Evolutionary conservation across 1,139 yeast genomes (phyloP), one percentile per base, ranked within the genome.

Genomic region (Yamadazyma jaroonii): DNA sequence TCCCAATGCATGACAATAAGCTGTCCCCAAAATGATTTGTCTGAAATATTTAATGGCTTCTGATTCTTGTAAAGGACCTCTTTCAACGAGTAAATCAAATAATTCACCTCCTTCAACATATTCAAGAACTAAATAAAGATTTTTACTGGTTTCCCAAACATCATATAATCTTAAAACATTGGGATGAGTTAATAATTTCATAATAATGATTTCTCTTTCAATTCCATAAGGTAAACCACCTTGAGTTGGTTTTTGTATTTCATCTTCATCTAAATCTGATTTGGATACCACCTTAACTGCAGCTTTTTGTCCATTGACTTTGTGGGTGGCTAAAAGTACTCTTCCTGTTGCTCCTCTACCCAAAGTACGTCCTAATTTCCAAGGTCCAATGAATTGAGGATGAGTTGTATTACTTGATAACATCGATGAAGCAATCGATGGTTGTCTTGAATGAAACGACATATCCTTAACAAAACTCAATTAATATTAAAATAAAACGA

Each of bases 281-380:
- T 84, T 84, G 26, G 88, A 82, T 1, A 84, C 89, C 36, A 84
- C 88, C 56, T 84, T 84, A 13, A 84, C 87, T 6, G 95, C 95
- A 10, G 92, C 89, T 48, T 81, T 68, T 51, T 81, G 85, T 12
- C 90, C 90, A 1, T 84, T 80, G 29, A 66, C 59, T 47, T 73
- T 67, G 53, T 84, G 84, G 41, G 84, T 82, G 11, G 90, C 94
- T 32, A 84, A 61, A 26, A 86, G 68, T 3, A 84, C 95, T 42
- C 90, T 67, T 3, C 92, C 92, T 0, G 92, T 83, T 36, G 92
- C 85, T 15, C 95, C 95, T 53, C 86, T 72, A 4, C 95, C 95
- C 39, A 84, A 61, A 6, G 92, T 84, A 53, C 81, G 78, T 14
- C 94, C 94, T 41, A 84, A 64, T 48, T 76, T 76, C 94, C 94